phyloP scores from a whole-genome alignment of 805 yeast genomes.

The Clavispora vitiphila region DNA sequence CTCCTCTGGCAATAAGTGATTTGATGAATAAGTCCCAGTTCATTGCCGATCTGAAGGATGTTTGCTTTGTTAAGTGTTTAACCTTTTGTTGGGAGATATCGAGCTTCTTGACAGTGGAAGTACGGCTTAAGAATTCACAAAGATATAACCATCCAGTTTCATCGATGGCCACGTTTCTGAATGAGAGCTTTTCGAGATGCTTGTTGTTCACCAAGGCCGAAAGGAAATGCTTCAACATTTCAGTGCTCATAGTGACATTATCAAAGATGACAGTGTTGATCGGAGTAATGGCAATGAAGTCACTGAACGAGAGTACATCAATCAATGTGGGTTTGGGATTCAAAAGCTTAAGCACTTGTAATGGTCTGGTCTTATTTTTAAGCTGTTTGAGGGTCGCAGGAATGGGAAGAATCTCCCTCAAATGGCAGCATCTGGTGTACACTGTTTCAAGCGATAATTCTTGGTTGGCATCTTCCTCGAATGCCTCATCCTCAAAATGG shows the following conservation, averaged over 20 bases:
- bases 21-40: constrained; percentile 49
- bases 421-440: constrained; percentile 47
- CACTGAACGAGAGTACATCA: constrained; percentile 53
- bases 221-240: constrained; percentile 49
- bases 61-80: constrained; percentile 39
- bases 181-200: constrained; percentile 46
- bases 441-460: constrained; percentile 42
- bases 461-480: constrained; percentile 7
- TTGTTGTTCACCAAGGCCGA: constrained; percentile 40
- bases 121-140: constrained; percentile 44
- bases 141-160: constrained; percentile 46
- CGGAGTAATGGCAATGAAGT: constrained; percentile 52
- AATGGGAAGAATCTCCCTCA: constrained; percentile 45
- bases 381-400: constrained; percentile 51
- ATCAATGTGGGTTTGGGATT: constrained; percentile 57
- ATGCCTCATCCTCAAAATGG: constrained; percentile 35
- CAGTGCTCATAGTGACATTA: constrained; percentile 50
- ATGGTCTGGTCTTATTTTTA: constrained; percentile 45
- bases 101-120: constrained; percentile 41
- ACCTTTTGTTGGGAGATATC: constrained; percentile 56
- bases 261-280: constrained; percentile 52
- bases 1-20: constrained; percentile 41
- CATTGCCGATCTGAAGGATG: constrained; percentile 40
- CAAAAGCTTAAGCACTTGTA: constrained; percentile 50
- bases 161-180: constrained; percentile 53